A percentile compares a stretch with the other conserved stretches of the same genome.
phyloP scores from a whole-genome alignment of 148 eudicot genomes.

The Chenopodium album region DNA sequence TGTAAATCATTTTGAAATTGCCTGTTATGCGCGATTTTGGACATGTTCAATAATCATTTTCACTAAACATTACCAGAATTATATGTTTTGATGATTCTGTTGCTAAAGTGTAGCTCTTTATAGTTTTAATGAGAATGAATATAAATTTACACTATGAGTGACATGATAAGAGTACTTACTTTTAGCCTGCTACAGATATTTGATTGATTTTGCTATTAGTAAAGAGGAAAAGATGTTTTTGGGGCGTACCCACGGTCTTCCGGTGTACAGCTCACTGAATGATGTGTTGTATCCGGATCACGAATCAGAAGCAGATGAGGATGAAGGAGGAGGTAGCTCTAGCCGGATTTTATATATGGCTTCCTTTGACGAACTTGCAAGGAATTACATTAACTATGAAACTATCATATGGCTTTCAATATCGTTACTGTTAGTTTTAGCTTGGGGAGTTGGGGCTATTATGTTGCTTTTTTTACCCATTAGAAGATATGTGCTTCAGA shows the following conservation, averaged over 20 bases:
- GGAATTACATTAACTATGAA: constrained; percentile 56
- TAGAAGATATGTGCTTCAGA: constrained; percentile 69
- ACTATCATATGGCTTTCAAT: constrained; percentile 80
- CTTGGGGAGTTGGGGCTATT: constrained; percentile 83
- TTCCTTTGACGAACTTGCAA: constrained; percentile 77
- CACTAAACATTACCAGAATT: too few species aligned
- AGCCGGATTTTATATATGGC: constrained; percentile 61
- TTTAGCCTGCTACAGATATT: background rate
- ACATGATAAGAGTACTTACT: background rate
- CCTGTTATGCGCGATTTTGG: too few species aligned
- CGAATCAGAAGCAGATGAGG: constrained; percentile 42
- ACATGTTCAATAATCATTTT: too few species aligned
- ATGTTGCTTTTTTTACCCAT: constrained; percentile 77
- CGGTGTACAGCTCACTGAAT: constrained; percentile 41
- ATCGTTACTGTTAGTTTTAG: constrained; percentile 75
- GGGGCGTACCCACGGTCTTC: constrained; percentile 55
- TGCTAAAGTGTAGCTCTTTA: background rate
- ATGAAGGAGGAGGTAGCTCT: constrained; percentile 48
- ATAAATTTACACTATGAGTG: background rate
- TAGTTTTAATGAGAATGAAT: background rate
- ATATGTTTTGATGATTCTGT: too few species aligned
- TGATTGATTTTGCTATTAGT: background rate
- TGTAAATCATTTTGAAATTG: too few species aligned
- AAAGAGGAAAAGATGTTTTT: constrained; percentile 48
- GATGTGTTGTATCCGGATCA: constrained; percentile 56